These are phyloP conservation scores for Nasturtium officinale DNA, from an alignment of 345 rosid species.

Conservation along the genomic window DNA sequence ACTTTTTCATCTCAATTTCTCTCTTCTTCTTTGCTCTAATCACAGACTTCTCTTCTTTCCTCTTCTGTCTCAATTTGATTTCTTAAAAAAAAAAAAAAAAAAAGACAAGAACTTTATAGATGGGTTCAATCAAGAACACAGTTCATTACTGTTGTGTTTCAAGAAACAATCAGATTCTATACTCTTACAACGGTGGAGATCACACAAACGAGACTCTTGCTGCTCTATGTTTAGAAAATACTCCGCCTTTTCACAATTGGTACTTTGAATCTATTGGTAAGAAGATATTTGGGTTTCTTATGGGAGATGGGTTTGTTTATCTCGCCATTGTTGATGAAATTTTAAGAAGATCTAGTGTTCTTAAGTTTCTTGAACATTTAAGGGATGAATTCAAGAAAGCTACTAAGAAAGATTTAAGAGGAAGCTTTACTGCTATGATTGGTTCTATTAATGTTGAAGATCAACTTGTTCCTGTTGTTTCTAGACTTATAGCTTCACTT, in stretches of 20 bases:
- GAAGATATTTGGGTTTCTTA: slow-evolving; percentile 65
- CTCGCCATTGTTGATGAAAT: slow-evolving; percentile 68
- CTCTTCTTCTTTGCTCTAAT: slow-evolving; percentile 39
- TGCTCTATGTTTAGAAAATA: slow-evolving; percentile 60
- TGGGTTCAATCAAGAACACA: slow-evolving; percentile 65
- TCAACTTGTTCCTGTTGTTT: slow-evolving; percentile 74
- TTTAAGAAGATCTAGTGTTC: slow-evolving; percentile 54
- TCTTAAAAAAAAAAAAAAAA: neutral
- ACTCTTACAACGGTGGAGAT: slow-evolving; percentile 62
- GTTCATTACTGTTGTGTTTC: slow-evolving; percentile 77
- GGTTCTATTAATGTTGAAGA: slow-evolving; percentile 57
- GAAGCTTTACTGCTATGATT: slow-evolving; percentile 65
- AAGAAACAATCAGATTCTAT: slow-evolving; percentile 54
- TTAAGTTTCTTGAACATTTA: slow-evolving; percentile 63
- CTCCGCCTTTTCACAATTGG: slow-evolving; percentile 76
- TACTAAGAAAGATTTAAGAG: slow-evolving; percentile 54
- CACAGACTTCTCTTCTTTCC: slow-evolving; percentile 36
- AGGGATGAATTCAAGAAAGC: slow-evolving; percentile 75
- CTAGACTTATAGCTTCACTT: slow-evolving; percentile 62
- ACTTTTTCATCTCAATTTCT: slow-evolving; percentile 33
- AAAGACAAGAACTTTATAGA: neutral
- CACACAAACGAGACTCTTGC: slow-evolving; percentile 59
- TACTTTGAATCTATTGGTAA: slow-evolving; percentile 70
- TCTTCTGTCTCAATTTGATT: slow-evolving; percentile 40
- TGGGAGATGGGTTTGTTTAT: slow-evolving; percentile 69